These are phyloP conservation scores for Phallus indusiatus DNA, from an alignment of 768 basidiomycete species.

Conservation along the genomic window DNA sequence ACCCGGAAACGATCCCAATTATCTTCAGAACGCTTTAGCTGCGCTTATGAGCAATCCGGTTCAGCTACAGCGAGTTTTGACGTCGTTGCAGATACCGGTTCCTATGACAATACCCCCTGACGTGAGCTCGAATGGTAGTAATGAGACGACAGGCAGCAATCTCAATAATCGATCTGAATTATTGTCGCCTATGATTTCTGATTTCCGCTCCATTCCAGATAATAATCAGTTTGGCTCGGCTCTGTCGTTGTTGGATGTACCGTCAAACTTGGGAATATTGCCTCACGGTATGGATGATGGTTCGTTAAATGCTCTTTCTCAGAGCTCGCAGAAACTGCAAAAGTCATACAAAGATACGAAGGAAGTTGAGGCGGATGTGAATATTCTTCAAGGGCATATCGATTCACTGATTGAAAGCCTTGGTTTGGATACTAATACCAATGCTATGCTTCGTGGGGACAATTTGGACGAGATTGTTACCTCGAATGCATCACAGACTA, in stretches of 20 bases:
- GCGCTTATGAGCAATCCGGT: slow-evolving; percentile 18
- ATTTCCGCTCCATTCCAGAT: not conserved
- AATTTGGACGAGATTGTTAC: not conserved
- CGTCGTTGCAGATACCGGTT: slow-evolving; percentile 13
- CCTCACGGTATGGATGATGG: slow-evolving; percentile 17
- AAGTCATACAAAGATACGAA: slow-evolving; percentile 49
- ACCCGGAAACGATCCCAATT: slow-evolving; percentile 4
- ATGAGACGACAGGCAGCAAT: not conserved
- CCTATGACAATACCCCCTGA: slow-evolving; percentile 5
- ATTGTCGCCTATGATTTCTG: not conserved
- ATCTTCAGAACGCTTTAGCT: slow-evolving; percentile 15
- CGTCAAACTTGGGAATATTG: not conserved
- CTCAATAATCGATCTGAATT: not conserved
- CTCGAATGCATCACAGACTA: too few relatives aligned
- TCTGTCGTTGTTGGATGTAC: slow-evolving; percentile 8
- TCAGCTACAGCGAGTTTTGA: slow-evolving; percentile 20
- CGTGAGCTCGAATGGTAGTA: not conserved
- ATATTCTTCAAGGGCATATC: slow-evolving; percentile 57
- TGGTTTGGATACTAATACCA: slow-evolving; percentile 44
- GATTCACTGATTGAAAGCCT: slow-evolving; percentile 63
- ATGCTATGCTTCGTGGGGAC: slow-evolving; percentile 6
- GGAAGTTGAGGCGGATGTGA: slow-evolving; percentile 67
- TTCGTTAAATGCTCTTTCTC: slow-evolving; percentile 23
- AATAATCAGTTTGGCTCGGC: slow-evolving; percentile 5
- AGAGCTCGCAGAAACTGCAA: slow-evolving; percentile 36